Percentiles rank a stretch among this genome's conserved stretches.
These are phyloP conservation scores for Cudoniella acicularis DNA, from an alignment of 495 filamentous ascomycete genomes.

Conservation along the genomic window DNA sequence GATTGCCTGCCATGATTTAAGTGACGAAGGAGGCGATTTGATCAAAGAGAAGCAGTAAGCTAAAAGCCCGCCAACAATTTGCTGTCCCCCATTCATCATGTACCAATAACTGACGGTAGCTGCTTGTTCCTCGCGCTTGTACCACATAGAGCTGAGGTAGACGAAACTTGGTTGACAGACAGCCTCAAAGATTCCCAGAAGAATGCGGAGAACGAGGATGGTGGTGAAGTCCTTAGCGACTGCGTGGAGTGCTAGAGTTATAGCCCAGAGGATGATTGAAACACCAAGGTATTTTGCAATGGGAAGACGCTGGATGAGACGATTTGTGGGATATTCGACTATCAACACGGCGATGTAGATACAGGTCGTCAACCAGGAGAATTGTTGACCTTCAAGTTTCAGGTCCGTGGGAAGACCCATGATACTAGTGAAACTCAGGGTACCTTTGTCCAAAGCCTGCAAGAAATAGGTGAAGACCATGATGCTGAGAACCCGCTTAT, in stretches of 20 bases:
- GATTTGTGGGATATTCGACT: conserved; percentile 61
- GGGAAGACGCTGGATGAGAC: conserved; percentile 55
- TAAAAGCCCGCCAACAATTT: conserved; percentile 29
- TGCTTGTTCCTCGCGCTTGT: conserved; percentile 57
- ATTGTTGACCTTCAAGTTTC: conserved; percentile 42
- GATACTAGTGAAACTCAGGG: conserved; percentile 52
- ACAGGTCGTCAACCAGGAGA: conserved; percentile 53
- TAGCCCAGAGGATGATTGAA: conserved; percentile 58
- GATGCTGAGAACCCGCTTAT: conserved; percentile 36
- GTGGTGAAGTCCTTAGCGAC: conserved; percentile 39
- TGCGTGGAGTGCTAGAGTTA: conserved; percentile 50
- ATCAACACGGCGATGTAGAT: conserved; percentile 66
- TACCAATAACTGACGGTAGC: conserved; percentile 54
- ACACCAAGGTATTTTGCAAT: conserved; percentile 57
- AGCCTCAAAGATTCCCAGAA: conserved; percentile 61
- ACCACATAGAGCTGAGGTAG: conserved; percentile 58
- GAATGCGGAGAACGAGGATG: conserved; percentile 54
- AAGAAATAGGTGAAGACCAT: conserved; percentile 52
- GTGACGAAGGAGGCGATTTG: conserved; percentile 3
- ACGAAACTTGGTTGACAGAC: conserved; percentile 60
- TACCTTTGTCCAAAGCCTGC: conserved; percentile 58
- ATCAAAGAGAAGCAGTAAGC: conserved; percentile 22
- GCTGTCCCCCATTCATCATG: conserved; percentile 64
- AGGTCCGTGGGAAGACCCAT: conserved; percentile 52
- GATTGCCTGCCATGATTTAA: conserved; percentile 32